A percentile compares a stretch with the other conserved stretches of the same genome.
These are phyloP conservation scores for Vigna unguiculata DNA, from an alignment of 306 rosid species.

Conservation along the genomic window DNA sequence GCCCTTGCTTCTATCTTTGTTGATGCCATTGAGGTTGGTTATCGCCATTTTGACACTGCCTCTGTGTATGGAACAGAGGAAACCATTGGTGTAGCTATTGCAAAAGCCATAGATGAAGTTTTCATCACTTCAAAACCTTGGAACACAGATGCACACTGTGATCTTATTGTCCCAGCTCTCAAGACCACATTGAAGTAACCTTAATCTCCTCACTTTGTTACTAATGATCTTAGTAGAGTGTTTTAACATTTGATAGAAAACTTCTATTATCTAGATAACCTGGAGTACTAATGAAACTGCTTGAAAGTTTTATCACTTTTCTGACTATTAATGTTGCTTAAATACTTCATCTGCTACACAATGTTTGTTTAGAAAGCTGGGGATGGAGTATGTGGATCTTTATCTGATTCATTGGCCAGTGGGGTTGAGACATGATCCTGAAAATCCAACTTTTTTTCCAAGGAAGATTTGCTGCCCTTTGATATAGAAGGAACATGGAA, in stretches of 20 bases:
- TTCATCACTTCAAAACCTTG: constrained; percentile 73
- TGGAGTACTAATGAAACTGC: not conserved
- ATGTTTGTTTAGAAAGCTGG: constrained; percentile 49
- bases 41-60: constrained; percentile 55
- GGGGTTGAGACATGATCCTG: constrained; percentile 53
- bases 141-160: constrained; percentile 52
- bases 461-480: constrained; percentile 61
- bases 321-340: constrained; percentile 9
- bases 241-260: not conserved
- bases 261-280: not conserved
- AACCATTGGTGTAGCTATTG: constrained; percentile 53
- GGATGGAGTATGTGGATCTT: constrained; percentile 61
- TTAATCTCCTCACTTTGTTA: not conserved
- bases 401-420: constrained; percentile 64
- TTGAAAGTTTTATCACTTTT: not conserved
- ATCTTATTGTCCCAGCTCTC: constrained; percentile 64
- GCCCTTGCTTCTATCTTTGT: constrained; percentile 50
- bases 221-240: not conserved
- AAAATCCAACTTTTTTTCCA: constrained; percentile 43
- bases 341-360: not conserved
- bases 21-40: constrained; percentile 53
- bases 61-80: constrained; percentile 57
- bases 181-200: constrained; percentile 54
- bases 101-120: constrained; percentile 55
- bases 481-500: constrained; percentile 66